phyloP scores from a whole-genome alignment of 1,284 basidiomycete species.

The Pseudozyma pruni region DNA sequence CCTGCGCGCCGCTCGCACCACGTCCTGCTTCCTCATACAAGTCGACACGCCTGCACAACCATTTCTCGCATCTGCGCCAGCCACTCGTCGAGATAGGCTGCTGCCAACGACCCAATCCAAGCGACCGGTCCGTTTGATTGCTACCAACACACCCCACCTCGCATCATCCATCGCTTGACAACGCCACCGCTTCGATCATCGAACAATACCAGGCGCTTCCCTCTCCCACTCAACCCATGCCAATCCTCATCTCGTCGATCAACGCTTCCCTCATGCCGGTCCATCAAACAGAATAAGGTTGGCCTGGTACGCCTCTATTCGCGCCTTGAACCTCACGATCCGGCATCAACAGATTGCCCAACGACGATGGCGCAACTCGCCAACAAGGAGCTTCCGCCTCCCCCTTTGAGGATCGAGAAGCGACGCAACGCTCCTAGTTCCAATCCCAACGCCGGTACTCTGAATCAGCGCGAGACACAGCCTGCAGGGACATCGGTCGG shows the following conservation, averaged over 20 bases:
- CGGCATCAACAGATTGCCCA: neutral
- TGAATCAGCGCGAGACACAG: neutral
- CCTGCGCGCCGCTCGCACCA: conserved; percentile 28
- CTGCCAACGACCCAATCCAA: neutral
- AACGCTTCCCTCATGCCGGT: neutral
- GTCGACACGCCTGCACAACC: no score
- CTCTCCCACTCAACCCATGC: no score
- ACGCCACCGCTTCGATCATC: no score
- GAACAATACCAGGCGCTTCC: no score
- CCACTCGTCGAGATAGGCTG: no score
- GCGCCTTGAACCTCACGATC: neutral
- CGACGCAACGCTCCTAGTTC: neutral
- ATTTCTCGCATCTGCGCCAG: no score
- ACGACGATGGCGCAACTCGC: conserved; percentile 11
- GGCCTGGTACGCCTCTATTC: neutral
- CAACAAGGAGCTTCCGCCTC: conserved; percentile 29
- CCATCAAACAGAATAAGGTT: neutral
- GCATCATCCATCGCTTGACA: neutral
- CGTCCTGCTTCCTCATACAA: no score
- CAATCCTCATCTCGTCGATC: neutral
- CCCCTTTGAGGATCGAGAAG: conserved; percentile 27
- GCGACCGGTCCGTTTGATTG: conserved; percentile 2
- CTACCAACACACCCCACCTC: neutral
- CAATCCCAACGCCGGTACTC: neutral
- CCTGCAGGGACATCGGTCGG: neutral